Conservation (phyloP, 306 rosid species). For the Rubus idaeus region DNA sequence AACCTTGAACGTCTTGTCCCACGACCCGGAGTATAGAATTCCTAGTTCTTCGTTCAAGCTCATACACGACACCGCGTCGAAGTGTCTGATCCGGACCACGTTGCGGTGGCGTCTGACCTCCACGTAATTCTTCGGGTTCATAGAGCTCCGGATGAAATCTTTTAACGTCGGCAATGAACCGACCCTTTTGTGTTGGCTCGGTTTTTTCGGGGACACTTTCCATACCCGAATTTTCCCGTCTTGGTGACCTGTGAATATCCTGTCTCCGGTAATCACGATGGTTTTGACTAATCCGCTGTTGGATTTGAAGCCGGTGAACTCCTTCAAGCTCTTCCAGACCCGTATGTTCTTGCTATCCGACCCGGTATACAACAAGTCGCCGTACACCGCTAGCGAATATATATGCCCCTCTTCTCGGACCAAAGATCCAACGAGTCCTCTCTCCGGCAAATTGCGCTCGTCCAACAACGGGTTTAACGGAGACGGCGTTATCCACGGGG, state of each 20-base stretch:
- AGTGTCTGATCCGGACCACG: conserved; percentile 66
- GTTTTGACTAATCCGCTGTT: conserved; percentile 77
- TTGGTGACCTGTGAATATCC: conserved; percentile 87
- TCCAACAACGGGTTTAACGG: conserved; percentile 18
- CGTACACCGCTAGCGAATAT: conserved; percentile 71
- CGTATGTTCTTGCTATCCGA: conserved; percentile 88
- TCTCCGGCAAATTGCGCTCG: conserved; percentile 10
- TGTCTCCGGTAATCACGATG: conserved; percentile 55
- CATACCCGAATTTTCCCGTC: conserved; percentile 93
- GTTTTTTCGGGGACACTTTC: conserved; percentile 47
- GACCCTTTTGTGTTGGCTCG: conserved; percentile 39
- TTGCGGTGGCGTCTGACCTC: conserved; percentile 60
- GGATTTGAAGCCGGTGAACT: conserved; percentile 73
- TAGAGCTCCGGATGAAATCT: conserved; percentile 59
- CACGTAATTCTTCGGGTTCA: conserved; percentile 80
- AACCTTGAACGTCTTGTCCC: conserved; percentile 83
- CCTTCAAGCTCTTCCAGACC: conserved; percentile 83
- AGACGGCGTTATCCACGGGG: conserved; percentile 65
- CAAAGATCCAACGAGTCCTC: conserved; percentile 70
- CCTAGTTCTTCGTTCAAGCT: conserved; percentile 65
- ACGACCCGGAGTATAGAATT: conserved; percentile 67
- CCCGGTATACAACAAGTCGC: conserved; percentile 74
- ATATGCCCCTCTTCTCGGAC: conserved; percentile 84
- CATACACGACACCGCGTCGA: conserved; percentile 75
- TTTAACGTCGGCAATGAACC: conserved; percentile 78